Conservation (phyloP, 169 alveolate genomes). For the Cystoisospora suis region DNA sequence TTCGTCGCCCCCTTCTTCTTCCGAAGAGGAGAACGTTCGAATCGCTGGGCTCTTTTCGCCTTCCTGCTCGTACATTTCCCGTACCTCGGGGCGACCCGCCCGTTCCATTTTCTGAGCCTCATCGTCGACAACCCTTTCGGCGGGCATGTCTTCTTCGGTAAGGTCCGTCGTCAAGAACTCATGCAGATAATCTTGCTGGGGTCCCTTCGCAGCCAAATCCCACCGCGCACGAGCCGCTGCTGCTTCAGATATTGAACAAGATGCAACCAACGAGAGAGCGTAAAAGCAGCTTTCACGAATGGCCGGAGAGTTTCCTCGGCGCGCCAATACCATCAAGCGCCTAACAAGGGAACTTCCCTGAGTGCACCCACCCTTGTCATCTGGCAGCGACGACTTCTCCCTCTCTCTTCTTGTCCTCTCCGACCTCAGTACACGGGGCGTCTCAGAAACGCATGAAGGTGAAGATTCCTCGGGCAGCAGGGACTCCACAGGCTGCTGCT, state of each 20-base stretch:
- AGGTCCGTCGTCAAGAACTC: not conserved
- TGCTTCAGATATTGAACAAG: not conserved
- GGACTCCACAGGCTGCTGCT: too few relatives aligned
- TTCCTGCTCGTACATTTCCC: not conserved
- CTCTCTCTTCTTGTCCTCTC: too few relatives aligned
- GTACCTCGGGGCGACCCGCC: not conserved
- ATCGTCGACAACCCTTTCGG: too few relatives aligned
- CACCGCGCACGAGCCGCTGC: not conserved
- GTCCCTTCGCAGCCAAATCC: slow-evolving; percentile 15
- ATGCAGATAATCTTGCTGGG: not conserved
- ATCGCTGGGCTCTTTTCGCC: not conserved
- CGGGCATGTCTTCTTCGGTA: too few relatives aligned
- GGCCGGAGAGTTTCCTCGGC: not conserved
- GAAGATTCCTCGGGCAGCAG: too few relatives aligned
- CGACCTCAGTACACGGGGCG: too few relatives aligned
- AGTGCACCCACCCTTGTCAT: not conserved
- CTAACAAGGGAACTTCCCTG: not conserved
- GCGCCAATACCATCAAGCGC: not conserved
- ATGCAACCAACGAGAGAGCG: not conserved
- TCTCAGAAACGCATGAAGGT: too few relatives aligned
- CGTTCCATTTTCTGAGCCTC: too few relatives aligned
- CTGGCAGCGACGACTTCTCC: too few relatives aligned
- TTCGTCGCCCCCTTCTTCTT: not conserved
- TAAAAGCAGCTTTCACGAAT: not conserved
- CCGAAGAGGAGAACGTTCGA: too few relatives aligned